A percentile compares a stretch with the other conserved stretches of the same genome.
Conservation (phyloP, 225 moss, liverwort and hornwort genomes). For the Climacium dendroides region DNA sequence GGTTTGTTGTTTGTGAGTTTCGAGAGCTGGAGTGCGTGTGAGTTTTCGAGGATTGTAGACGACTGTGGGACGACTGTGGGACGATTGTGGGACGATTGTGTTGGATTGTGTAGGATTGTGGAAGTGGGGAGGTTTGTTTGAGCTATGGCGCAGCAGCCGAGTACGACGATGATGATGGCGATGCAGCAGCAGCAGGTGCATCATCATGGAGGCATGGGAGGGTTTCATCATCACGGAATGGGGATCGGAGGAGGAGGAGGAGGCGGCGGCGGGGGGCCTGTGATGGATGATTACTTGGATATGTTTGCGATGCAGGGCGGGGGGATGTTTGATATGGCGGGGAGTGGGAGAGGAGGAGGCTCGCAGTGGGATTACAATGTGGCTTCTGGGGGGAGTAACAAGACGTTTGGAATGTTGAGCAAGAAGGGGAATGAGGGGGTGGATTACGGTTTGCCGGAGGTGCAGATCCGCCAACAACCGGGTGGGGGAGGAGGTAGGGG, state of each 20-base stretch:
- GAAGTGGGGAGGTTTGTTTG: neutral
- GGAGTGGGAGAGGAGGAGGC: neutral
- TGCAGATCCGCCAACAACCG: constrained; percentile 29
- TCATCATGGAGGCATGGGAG: constrained; percentile 14
- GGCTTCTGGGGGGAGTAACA: neutral
- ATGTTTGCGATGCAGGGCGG: constrained; percentile 27
- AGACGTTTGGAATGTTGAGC: constrained; percentile 26
- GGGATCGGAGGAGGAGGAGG: neutral
- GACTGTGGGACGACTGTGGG: neutral
- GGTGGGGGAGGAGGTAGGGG: neutral
- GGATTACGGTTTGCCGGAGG: constrained; percentile 23
- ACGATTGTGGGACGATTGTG: neutral
- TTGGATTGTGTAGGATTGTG: neutral
- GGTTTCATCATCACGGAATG: constrained; percentile 28
- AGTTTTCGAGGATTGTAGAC: neutral
- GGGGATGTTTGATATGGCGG: constrained; percentile 24
- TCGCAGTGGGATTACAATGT: constrained; percentile 41
- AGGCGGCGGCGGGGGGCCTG: neutral
- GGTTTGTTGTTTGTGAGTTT: neutral
- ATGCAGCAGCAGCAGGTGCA: constrained; percentile 40
- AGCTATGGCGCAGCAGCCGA: constrained; percentile 42
- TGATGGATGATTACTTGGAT: constrained; percentile 40
- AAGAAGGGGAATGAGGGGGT: constrained; percentile 32
- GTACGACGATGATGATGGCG: constrained; percentile 41
- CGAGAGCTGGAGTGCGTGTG: neutral